Evolutionary conservation across 768 basidiomycete genomes (phyloP).

Genomic region (Glaciozyma antarctica): DNA sequence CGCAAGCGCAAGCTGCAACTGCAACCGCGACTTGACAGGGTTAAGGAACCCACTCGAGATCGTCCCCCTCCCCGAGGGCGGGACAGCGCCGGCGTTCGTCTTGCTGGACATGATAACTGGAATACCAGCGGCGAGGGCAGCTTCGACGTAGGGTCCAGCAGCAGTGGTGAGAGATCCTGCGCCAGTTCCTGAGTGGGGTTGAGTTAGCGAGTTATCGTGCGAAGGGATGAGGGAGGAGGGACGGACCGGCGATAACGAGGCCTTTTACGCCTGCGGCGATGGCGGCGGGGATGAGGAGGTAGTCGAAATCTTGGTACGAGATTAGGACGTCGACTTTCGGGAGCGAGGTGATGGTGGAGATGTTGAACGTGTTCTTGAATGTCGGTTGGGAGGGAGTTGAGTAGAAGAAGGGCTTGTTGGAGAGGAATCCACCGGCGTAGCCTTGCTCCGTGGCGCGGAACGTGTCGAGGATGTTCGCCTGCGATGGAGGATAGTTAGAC

Average conservation of each 20-base stretch:
- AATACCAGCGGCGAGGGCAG: constrained; percentile 3
- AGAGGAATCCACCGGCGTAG: constrained; percentile 35
- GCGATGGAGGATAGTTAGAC: background rate
- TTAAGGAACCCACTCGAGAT: constrained; percentile 20
- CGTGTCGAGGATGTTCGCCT: constrained; percentile 34
- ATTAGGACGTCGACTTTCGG: constrained; percentile 24
- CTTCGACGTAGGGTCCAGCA: constrained; percentile 5
- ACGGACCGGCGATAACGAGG: constrained; percentile 19
- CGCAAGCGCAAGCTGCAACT: constrained; percentile 24
- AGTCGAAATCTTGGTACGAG: constrained; percentile 5
- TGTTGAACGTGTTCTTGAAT: constrained; percentile 33
- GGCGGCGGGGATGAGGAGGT: constrained; percentile 13
- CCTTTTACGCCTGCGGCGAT: constrained; percentile 20
- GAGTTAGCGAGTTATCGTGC: background rate
- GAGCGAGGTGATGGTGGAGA: constrained; percentile 15
- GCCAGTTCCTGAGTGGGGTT: constrained; percentile 11
- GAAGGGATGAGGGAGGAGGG: background rate
- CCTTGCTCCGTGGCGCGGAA: constrained; percentile 39
- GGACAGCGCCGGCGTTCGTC: constrained; percentile 19
- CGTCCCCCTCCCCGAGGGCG: background rate
- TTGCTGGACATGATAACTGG: constrained; percentile 22
- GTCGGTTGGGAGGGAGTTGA: constrained; percentile 33
- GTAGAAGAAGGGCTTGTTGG: constrained; percentile 29
- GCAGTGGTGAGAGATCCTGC: constrained; percentile 5
- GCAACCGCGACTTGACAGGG: constrained; percentile 25